Conservation (phyloP, 2,329 filamentous ascomycete genomes). For the Aspergillus brasiliensis region DNA sequence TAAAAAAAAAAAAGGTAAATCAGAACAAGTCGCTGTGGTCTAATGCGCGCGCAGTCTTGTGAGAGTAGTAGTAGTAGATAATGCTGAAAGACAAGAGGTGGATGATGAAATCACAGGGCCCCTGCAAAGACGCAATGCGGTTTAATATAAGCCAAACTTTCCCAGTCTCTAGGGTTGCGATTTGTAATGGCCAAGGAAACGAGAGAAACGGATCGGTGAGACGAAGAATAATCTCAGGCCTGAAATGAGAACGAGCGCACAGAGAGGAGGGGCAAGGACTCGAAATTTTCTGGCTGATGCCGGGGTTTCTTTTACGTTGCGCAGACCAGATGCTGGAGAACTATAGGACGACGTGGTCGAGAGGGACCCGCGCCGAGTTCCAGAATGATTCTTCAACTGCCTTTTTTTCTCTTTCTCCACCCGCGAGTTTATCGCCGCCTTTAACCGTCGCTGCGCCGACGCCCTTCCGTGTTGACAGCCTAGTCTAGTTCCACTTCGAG, state of each 20-base stretch:
- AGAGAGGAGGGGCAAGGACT: not conserved
- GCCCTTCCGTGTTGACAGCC: not conserved
- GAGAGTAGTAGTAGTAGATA: not conserved
- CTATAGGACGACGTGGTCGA: slow-evolving; percentile 20
- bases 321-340: slow-evolving; percentile 18
- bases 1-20: not conserved
- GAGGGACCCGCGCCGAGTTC: slow-evolving; percentile 19
- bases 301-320: slow-evolving; percentile 34
- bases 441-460: not conserved
- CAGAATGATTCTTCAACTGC: not conserved
- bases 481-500: not conserved
- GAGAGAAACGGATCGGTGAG: not conserved
- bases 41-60: not conserved
- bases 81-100: not conserved
- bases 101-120: not conserved
- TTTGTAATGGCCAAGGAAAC: slow-evolving; percentile 1
- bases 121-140: slow-evolving; percentile 1
- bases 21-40: not conserved
- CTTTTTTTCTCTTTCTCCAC: not conserved
- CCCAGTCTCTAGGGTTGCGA: slow-evolving; percentile 1
- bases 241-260: not conserved
- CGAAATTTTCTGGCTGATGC: slow-evolving; percentile 15
- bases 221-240: no score
- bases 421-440: not conserved
- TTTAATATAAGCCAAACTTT: not conserved